phyloP scores from a whole-genome alignment of 208 protist genomes.

The Trypanosoma platydactyli region DNA sequence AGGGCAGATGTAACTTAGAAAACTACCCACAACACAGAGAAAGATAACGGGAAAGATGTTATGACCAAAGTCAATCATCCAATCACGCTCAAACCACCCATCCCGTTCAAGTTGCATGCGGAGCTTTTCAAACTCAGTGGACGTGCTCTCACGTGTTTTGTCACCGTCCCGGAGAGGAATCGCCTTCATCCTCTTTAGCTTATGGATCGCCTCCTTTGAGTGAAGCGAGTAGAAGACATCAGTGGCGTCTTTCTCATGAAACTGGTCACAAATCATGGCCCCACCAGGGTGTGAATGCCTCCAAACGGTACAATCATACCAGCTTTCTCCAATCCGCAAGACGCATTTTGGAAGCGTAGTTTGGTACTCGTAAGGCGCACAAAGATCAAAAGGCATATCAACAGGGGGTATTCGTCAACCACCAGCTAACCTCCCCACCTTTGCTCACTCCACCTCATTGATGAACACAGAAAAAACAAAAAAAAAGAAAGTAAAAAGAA shows the following conservation, averaged over 20 bases:
- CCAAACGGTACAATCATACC: slow-evolving; percentile 83
- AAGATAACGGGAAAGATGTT: slow-evolving; percentile 68
- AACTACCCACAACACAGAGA: slow-evolving; percentile 56
- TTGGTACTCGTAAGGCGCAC: slow-evolving; percentile 51
- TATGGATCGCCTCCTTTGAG: slow-evolving; percentile 71
- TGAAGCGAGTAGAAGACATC: slow-evolving; percentile 82
- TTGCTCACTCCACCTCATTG: not conserved
- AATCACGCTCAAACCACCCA: slow-evolving; percentile 69
- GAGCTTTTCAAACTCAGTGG: slow-evolving; percentile 64
- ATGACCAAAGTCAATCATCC: slow-evolving; percentile 62
- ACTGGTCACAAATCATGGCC: slow-evolving; percentile 70
- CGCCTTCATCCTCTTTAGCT: slow-evolving; percentile 78
- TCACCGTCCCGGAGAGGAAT: slow-evolving; percentile 65
- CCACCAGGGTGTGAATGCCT: slow-evolving; percentile 72
- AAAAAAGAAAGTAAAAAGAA: slow-evolving; percentile 8
- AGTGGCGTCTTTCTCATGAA: slow-evolving; percentile 74
- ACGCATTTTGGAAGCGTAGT: slow-evolving; percentile 73
- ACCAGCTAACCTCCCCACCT: not conserved
- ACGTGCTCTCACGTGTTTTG: slow-evolving; percentile 51
- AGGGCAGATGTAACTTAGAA: slow-evolving; percentile 57
- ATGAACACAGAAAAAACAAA: slow-evolving; percentile 10
- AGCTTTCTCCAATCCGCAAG: slow-evolving; percentile 72
- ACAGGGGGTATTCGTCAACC: too few relatives aligned
- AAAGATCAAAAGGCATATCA: slow-evolving; percentile 60
- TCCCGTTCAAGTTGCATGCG: slow-evolving; percentile 50